These are phyloP conservation scores for Hansenula sp. DNA, from an alignment of 1,139 yeast species.

Conservation along the genomic window DNA sequence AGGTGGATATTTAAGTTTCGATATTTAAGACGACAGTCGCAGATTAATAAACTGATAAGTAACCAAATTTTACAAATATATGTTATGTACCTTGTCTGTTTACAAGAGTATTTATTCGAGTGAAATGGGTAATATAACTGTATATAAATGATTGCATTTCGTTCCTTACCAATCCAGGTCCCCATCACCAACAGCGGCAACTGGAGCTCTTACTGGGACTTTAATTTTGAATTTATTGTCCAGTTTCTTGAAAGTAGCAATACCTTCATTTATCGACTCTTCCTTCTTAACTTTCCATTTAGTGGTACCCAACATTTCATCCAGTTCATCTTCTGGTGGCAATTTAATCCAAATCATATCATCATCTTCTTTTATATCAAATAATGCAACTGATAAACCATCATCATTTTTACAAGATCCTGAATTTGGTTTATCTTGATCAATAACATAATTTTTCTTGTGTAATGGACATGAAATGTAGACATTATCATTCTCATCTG, in stretches of 20 bases:
- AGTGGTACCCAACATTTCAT: slow-evolving; percentile 28
- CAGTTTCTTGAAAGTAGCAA: slow-evolving; percentile 8
- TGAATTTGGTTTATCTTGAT: slow-evolving; percentile 16
- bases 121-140: no score
- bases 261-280: slow-evolving; percentile 13
- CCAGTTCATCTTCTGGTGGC: slow-evolving; percentile 29
- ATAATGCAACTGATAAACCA: slow-evolving; percentile 27
- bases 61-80: no score
- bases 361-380: slow-evolving; percentile 27
- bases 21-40: no score
- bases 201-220: slow-evolving; percentile 16
- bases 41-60: no score
- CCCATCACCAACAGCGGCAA: slow-evolving; percentile 9
- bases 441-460: slow-evolving; percentile 28
- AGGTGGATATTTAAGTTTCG: no score
- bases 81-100: no score
- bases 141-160: no score
- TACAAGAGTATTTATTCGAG: no score
- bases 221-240: slow-evolving; percentile 18
- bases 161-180: slow-evolving; percentile 17
- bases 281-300: slow-evolving; percentile 27
- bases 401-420: slow-evolving; percentile 29
- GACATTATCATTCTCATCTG: slow-evolving; percentile 26
- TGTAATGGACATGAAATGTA: slow-evolving; percentile 33
- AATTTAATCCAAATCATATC: slow-evolving; percentile 25